These are phyloP conservation scores for Seiridium unicorne DNA, from an alignment of 2,329 filamentous ascomycete genomes.

Conservation along the genomic window DNA sequence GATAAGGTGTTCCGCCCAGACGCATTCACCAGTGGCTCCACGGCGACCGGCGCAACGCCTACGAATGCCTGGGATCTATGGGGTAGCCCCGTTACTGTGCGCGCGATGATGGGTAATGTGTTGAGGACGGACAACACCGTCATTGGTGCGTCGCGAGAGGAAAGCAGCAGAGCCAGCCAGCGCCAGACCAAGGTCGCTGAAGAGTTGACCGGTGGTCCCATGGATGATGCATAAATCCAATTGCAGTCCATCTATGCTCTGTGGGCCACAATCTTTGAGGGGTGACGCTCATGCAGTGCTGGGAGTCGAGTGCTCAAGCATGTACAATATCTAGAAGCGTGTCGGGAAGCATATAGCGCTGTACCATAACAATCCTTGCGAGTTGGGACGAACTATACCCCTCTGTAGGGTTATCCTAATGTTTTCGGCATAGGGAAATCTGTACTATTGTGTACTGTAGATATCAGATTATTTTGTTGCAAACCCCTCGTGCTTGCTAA, in stretches of 20 bases:
- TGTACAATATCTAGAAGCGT: too few species aligned
- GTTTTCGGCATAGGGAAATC: background rate
- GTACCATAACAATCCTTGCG: too few species aligned
- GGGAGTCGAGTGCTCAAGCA: too few species aligned
- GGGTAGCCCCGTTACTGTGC: conserved; percentile 43
- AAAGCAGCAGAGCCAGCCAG: conserved; percentile 43
- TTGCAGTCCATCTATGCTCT: too few species aligned
- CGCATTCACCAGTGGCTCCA: conserved; percentile 43
- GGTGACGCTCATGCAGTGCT: too few species aligned
- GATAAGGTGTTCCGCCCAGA: conserved; percentile 73
- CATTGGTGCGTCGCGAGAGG: conserved; percentile 30
- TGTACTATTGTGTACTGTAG: background rate
- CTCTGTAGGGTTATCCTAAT: too few species aligned
- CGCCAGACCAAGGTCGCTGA: conserved; percentile 57
- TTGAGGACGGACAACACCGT: conserved; percentile 22
- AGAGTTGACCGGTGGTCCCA: conserved; percentile 59
- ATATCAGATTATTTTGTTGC: background rate
- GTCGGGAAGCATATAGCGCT: too few species aligned
- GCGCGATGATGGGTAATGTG: conserved; percentile 40
- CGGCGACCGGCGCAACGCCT: conserved; percentile 22
- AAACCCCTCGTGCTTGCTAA: background rate
- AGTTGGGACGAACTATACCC: too few species aligned
- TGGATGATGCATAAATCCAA: conserved; percentile 33
- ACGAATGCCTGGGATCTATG: conserved; percentile 53
- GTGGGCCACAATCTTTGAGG: too few species aligned